A percentile compares a stretch with the other conserved stretches of the same genome.
Conservation (phyloP, 805 yeast genomes). For the Millerago galiae region DNA sequence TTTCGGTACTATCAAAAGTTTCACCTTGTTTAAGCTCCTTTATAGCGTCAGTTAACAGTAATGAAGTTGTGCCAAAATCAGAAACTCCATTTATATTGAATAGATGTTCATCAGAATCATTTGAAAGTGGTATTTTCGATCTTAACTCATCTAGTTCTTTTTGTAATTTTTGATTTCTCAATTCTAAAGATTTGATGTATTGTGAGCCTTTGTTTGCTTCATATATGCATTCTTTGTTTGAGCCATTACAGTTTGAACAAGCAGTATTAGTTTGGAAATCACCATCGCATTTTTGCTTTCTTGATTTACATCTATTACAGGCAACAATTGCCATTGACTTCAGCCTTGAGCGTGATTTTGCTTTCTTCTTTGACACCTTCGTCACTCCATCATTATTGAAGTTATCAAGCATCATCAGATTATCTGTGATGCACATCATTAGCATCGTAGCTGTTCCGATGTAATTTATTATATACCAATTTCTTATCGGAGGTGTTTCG, state of each 20-base stretch:
- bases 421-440: too few relatives aligned
- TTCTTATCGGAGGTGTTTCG: background rate
- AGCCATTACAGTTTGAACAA: background rate
- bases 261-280: background rate
- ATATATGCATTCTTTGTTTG: background rate
- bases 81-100: background rate
- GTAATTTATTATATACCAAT: too few relatives aligned
- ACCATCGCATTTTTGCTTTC: conserved; percentile 3
- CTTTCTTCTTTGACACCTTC: background rate
- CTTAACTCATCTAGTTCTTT: background rate
- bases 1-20: background rate
- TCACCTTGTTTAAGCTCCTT: background rate
- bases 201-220: background rate
- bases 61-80: background rate
- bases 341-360: background rate
- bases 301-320: conserved; percentile 1
- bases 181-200: background rate
- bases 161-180: background rate
- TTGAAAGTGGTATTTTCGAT: background rate
- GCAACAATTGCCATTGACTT: background rate
- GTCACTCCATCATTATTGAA: too few relatives aligned
- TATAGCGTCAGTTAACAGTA: background rate
- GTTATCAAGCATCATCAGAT: too few relatives aligned
- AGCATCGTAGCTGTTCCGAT: background rate
- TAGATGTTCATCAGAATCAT: background rate